These are phyloP conservation scores for Aspergillus tanneri DNA, from an alignment of 2,329 filamentous ascomycete genomes.

Conservation along the genomic window DNA sequence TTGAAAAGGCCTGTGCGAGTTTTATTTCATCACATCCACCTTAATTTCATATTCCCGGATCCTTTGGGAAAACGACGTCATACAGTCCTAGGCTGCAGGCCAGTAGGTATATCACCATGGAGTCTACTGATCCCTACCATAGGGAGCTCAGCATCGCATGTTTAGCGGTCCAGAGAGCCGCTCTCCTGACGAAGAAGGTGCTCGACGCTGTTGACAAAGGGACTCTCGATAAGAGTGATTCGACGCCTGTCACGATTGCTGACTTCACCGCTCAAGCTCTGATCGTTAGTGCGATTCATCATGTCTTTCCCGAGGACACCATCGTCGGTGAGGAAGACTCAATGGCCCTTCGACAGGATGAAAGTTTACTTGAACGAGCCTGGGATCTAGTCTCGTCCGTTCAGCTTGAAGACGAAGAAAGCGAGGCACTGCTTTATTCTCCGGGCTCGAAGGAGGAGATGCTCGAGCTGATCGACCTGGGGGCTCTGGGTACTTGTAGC, in stretches of 20 bases:
- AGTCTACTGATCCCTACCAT: conserved; percentile 26
- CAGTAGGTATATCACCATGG: conserved; percentile 24
- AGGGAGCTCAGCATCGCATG: conserved; percentile 40
- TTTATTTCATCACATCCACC: neutral
- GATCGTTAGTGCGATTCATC: conserved; percentile 57
- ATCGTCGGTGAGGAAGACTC: conserved; percentile 64
- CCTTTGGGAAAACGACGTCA: no score
- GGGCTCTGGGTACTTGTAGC: conserved; percentile 45
- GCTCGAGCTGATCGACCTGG: conserved; percentile 61
- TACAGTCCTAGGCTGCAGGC: conserved; percentile 2
- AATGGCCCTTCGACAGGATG: conserved; percentile 51
- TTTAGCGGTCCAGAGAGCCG: conserved; percentile 55
- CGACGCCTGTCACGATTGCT: conserved; percentile 61
- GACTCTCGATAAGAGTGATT: conserved; percentile 57
- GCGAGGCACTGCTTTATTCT: conserved; percentile 36
- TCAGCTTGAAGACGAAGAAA: conserved; percentile 33
- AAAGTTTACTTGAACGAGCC: conserved; percentile 52
- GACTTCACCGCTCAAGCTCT: conserved; percentile 65
- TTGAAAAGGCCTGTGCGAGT: no score
- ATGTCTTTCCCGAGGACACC: conserved; percentile 54
- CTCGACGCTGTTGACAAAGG: conserved; percentile 51
- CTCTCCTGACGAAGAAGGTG: conserved; percentile 58
- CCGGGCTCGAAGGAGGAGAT: conserved; percentile 55
- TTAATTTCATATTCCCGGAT: neutral
- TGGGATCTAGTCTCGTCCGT: conserved; percentile 54